Percentiles rank a stretch among this genome's conserved stretches.
phyloP scores from a whole-genome alignment of 371 early-diverging fungal genomes.

The Mortierella sp. region DNA sequence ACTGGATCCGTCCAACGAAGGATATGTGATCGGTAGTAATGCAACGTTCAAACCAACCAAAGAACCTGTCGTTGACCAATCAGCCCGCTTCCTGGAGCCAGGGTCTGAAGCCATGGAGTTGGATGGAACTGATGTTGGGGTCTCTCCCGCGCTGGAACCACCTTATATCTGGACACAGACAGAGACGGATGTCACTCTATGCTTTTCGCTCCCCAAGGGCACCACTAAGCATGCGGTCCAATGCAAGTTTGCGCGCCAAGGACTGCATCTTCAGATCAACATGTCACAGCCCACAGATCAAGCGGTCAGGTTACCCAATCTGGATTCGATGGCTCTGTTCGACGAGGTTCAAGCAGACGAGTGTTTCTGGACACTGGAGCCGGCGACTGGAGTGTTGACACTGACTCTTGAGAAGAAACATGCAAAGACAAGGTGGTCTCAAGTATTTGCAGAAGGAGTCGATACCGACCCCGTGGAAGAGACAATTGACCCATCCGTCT shows the following conservation, averaged over 20 bases:
- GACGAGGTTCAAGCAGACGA: constrained; percentile 68
- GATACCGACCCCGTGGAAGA: constrained; percentile 74
- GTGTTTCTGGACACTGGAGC: constrained; percentile 82
- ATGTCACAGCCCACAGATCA: constrained; percentile 21
- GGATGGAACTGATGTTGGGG: constrained; percentile 29
- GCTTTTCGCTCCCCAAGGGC: constrained; percentile 64
- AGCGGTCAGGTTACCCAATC: constrained; percentile 39
- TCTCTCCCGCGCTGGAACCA: constrained; percentile 24
- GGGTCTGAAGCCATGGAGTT: constrained; percentile 28
- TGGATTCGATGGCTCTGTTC: constrained; percentile 55
- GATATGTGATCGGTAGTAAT: constrained; percentile 66
- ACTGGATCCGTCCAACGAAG: constrained; percentile 57
- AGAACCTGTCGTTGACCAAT: constrained; percentile 36
- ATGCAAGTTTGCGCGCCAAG: constrained; percentile 63
- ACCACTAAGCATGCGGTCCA: constrained; percentile 64
- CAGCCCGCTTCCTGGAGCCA: constrained; percentile 46
- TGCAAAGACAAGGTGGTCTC: constrained; percentile 78
- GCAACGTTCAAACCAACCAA: constrained; percentile 34
- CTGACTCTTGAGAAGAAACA: constrained; percentile 74
- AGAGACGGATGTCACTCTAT: constrained; percentile 71
- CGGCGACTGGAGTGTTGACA: constrained; percentile 62
- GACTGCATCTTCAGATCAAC: constrained; percentile 61
- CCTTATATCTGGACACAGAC: constrained; percentile 83
- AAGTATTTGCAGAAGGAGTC: constrained; percentile 71
- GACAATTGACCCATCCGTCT: constrained; percentile 70